phyloP scores from a whole-genome alignment of 2,329 filamentous ascomycete genomes.

The Fusarium armeniacum region DNA sequence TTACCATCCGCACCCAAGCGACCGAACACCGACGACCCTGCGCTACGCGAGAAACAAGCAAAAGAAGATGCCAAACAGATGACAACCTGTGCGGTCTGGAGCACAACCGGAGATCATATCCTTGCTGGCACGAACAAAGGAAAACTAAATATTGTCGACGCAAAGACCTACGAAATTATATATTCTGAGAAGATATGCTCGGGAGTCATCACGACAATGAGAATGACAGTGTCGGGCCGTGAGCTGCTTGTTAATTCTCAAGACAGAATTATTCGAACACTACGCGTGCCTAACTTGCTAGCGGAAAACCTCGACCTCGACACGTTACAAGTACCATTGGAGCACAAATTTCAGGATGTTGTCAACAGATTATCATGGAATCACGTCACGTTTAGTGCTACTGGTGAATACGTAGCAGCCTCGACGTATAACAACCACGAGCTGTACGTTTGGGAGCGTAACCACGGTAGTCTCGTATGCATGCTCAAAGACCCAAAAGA shows the following conservation, averaged over 20 bases:
- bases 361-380: slow-evolving; percentile 98
- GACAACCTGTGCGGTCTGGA: slow-evolving; percentile 93
- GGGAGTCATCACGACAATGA: slow-evolving; percentile 88
- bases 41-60: slow-evolving; percentile 83
- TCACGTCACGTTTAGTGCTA: slow-evolving; percentile 93
- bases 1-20: slow-evolving; percentile 87
- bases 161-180: slow-evolving; percentile 82
- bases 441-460: slow-evolving; percentile 97
- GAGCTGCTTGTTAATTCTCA: slow-evolving; percentile 93
- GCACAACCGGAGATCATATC: slow-evolving; percentile 86
- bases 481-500: slow-evolving; percentile 98
- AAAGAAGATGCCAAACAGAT: slow-evolving; percentile 95
- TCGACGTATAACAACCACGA: slow-evolving; percentile 99
- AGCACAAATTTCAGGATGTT: slow-evolving; percentile 98
- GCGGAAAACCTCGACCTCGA: slow-evolving; percentile 80
- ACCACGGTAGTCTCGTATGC: slow-evolving; percentile 92
- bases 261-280: slow-evolving; percentile 93
- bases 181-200: slow-evolving; percentile 91
- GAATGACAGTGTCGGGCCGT: slow-evolving; percentile 84
- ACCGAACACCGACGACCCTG: slow-evolving; percentile 77
- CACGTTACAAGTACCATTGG: slow-evolving; percentile 88
- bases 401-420: slow-evolving; percentile 94
- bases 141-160: slow-evolving; percentile 95
- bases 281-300: slow-evolving; percentile 85
- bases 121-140: slow-evolving; percentile 95